Evolutionary conservation across 75 land plant genomes (phyloP).

Genomic region (Pseudotsuga menziesii): DNA sequence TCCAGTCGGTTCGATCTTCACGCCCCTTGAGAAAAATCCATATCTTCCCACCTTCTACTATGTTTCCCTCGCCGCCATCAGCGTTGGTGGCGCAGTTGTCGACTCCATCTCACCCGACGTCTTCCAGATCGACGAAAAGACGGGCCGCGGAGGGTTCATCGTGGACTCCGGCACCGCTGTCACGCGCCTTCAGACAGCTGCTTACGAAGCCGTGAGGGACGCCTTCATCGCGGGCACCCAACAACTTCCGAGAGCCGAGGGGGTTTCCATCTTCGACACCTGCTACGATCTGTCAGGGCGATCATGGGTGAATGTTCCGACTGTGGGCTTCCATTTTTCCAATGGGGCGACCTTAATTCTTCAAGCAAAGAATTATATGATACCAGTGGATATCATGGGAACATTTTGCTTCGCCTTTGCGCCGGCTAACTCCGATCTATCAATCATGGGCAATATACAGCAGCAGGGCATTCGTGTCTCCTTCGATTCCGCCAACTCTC

Average conservation of each 20-base stretch:
- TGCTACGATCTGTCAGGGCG: constrained; percentile 53
- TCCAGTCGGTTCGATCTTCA: constrained; percentile 46
- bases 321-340: constrained; percentile 58
- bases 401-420: constrained; percentile 81
- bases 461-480: constrained; percentile 78
- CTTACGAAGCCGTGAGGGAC: constrained; percentile 53
- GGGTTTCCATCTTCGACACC: constrained; percentile 61
- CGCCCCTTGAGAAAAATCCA: constrained; percentile 60
- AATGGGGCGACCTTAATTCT: constrained; percentile 45
- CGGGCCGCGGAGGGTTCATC: constrained; percentile 59
- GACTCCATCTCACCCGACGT: constrained; percentile 29
- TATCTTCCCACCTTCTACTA: constrained; percentile 67
- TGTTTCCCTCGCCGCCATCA: constrained; percentile 61
- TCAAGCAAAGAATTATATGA: constrained; percentile 58
- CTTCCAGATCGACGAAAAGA: constrained; percentile 23
- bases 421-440: constrained; percentile 39
- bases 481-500: constrained; percentile 55
- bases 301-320: constrained; percentile 47
- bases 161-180: constrained; percentile 79
- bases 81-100: constrained; percentile 55
- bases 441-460: constrained; percentile 86
- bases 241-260: constrained; percentile 29
- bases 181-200: constrained; percentile 49
- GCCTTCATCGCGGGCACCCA: constrained; percentile 32
- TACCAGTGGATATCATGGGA: constrained; percentile 58